Evolutionary conservation across 2,329 filamentous ascomycete species (phyloP), one percentile per base, ranked within the genome.

Genomic region (Sporothrix phasma): DNA sequence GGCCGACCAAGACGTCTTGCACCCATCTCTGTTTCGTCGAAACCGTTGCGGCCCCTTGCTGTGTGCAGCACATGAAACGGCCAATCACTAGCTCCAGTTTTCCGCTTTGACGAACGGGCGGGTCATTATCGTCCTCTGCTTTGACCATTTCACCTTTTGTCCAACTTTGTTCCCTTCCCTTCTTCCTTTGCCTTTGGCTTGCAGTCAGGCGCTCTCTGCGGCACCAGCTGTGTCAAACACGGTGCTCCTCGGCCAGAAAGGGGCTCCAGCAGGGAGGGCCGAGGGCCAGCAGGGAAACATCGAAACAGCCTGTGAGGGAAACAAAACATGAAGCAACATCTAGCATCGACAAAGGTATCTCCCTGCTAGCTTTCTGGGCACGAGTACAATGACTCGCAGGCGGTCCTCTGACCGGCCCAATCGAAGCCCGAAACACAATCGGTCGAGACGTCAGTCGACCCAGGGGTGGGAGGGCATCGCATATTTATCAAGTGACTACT

Each of bases 51-150:
- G n/a, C 26, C 60, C 60, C 47, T 54, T 62, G 37, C 24, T 26
- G 49, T 46, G 15, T 56, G 58, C 43, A 43, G 29, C 46, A 59
- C 47, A 62, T 66, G 66, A 65, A 65, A 64, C 63, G 46, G 65
- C 66, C 66, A 71, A 72, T 73, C 69, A 70, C 66, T 65, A 65
- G 65, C 63, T 59, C 62, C 54, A 29, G 67, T 66, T 68, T 70
- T 69, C 69, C 68, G 69, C 68, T 66, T 51, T 66, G 65, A 66
- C 62, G 58, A 61, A 39, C 10, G 8, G 19, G 41, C 34, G 17
- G 47, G 53, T 43, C 22, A 51, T 58, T 43, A 13, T 43, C 54
- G 15, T 51, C 10, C 17, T 49, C n/a, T 19, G 17, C 43, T 53
- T 19, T n/a, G 29, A 1, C 47, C n/a, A 39, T 43, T 22, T 59